Percentiles rank a stretch among this genome's conserved stretches.
phyloP scores from a whole-genome alignment of 1,284 basidiomycete species.

The Sporisorium graminicola region DNA sequence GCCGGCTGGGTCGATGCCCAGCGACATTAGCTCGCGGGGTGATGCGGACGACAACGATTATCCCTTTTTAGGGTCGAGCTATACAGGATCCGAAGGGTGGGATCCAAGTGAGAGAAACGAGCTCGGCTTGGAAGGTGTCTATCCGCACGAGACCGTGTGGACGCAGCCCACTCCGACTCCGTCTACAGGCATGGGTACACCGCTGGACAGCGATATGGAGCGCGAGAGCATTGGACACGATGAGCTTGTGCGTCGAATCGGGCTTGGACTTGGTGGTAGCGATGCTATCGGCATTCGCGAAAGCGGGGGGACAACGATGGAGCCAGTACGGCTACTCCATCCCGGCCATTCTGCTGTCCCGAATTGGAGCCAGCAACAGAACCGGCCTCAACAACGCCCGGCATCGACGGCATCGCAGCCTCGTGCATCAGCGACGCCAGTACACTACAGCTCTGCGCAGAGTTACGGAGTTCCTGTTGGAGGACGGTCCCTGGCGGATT shows the following conservation, averaged over 20 bases:
- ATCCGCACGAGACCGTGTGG: slow-evolving; percentile 51
- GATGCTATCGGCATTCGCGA: not conserved
- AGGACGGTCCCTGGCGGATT: slow-evolving; percentile 38
- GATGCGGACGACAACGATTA: slow-evolving; percentile 38
- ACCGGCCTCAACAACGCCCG: slow-evolving; percentile 1
- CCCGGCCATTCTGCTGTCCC: slow-evolving; percentile 8
- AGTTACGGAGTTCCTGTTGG: slow-evolving; percentile 1
- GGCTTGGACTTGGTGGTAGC: slow-evolving; percentile 18
- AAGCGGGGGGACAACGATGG: not conserved
- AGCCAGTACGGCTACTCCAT: slow-evolving; percentile 35
- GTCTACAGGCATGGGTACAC: slow-evolving; percentile 42
- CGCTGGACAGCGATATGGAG: slow-evolving; percentile 28
- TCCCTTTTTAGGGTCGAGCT: slow-evolving; percentile 25
- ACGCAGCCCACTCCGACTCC: slow-evolving; percentile 39
- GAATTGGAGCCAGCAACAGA: slow-evolving; percentile 6
- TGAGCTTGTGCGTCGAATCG: slow-evolving; percentile 26
- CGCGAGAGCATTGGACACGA: slow-evolving; percentile 15
- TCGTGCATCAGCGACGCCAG: not conserved
- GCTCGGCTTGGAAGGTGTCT: slow-evolving; percentile 48
- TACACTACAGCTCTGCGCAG: not conserved
- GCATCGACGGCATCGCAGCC: slow-evolving; percentile 2
- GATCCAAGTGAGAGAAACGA: slow-evolving; percentile 27
- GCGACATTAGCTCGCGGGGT: slow-evolving; percentile 44
- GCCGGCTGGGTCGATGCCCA: slow-evolving; percentile 59
- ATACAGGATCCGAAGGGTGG: slow-evolving; percentile 37